Conservation (phyloP, 1,139 yeast genomes). For the Petasospora fabianii region DNA sequence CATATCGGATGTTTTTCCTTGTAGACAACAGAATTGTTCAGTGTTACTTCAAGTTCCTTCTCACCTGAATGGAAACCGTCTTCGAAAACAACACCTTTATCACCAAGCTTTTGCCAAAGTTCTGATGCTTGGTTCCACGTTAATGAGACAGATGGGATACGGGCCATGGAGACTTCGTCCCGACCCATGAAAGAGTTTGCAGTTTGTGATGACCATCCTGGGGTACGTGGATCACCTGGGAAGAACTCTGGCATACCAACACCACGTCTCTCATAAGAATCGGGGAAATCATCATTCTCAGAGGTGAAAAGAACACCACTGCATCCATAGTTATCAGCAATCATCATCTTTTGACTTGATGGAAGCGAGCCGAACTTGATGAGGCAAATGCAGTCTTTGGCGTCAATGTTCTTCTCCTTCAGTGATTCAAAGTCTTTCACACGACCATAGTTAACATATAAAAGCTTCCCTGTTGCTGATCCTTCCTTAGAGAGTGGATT, state of each 20-base stretch:
- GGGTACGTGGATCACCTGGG: conserved; percentile 78
- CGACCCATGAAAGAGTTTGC: conserved; percentile 33
- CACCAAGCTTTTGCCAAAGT: conserved; percentile 43
- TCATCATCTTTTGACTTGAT: conserved; percentile 48
- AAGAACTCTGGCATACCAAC: conserved; percentile 63
- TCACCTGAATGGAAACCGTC: conserved; percentile 35
- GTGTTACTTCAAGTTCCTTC: conserved; percentile 31
- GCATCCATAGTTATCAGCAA: conserved; percentile 51
- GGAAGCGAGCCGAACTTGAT: conserved; percentile 56
- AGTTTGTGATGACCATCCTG: conserved; percentile 66
- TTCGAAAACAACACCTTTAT: conserved; percentile 43
- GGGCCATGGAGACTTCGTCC: conserved; percentile 50
- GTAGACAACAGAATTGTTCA: conserved; percentile 45
- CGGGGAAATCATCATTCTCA: conserved; percentile 29
- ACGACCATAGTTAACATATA: conserved; percentile 67
- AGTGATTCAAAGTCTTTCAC: conserved; percentile 52
- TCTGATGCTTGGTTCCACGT: conserved; percentile 65
- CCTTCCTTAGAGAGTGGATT: conserved; percentile 68
- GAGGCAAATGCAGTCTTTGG: conserved; percentile 48
- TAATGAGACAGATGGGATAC: conserved; percentile 72
- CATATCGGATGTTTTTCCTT: conserved; percentile 67
- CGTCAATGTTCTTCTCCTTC: conserved; percentile 31
- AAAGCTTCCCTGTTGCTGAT: conserved; percentile 45
- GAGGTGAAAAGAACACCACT: conserved; percentile 49
- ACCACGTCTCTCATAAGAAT: conserved; percentile 56